Conservation (phyloP, 495 filamentous ascomycete genomes). For the Hypoxylon perforatum region DNA sequence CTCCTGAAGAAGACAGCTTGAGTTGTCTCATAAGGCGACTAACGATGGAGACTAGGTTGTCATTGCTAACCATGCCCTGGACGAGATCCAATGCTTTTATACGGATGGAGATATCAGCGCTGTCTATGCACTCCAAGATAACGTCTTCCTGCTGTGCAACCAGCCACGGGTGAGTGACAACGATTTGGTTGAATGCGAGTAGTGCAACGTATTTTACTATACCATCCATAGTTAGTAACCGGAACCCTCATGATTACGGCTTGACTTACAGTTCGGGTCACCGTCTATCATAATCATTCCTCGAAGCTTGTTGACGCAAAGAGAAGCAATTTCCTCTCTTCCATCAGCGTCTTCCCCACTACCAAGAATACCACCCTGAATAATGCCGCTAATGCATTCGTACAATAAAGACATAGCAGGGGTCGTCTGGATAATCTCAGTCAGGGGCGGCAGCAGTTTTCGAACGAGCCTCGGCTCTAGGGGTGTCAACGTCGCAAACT, state of each 20-base stretch:
- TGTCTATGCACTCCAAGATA: slow-evolving; percentile 94
- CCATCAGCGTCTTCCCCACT: slow-evolving; percentile 79
- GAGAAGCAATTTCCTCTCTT: slow-evolving; percentile 89
- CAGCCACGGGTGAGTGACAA: slow-evolving; percentile 84
- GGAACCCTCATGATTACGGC: background rate
- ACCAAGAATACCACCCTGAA: slow-evolving; percentile 92
- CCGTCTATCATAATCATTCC: slow-evolving; percentile 94
- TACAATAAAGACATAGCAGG: slow-evolving; percentile 96
- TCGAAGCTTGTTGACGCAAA: slow-evolving; percentile 91
- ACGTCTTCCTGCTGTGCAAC: slow-evolving; percentile 94
- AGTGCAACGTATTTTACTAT: slow-evolving; percentile 97
- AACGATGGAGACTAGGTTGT: slow-evolving; percentile 84
- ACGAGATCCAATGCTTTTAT: slow-evolving; percentile 91
- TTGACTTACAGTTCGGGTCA: slow-evolving; percentile 85
- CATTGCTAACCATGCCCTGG: slow-evolving; percentile 87
- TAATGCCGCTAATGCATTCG: slow-evolving; percentile 98
- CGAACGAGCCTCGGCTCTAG: slow-evolving; percentile 90
- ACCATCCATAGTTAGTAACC: slow-evolving; percentile 29
- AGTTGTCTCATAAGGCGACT: slow-evolving; percentile 88
- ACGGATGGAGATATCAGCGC: slow-evolving; percentile 94
- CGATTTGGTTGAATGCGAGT: slow-evolving; percentile 93
- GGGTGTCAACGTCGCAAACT: slow-evolving; percentile 96
- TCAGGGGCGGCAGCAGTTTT: slow-evolving; percentile 94
- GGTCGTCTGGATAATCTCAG: slow-evolving; percentile 91
- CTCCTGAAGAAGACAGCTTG: slow-evolving; percentile 59